A percentile compares a stretch with the other conserved stretches of the same genome.
Evolutionary conservation across 768 basidiomycete species (phyloP).

Genomic region (Boletellus ananiceps): DNA sequence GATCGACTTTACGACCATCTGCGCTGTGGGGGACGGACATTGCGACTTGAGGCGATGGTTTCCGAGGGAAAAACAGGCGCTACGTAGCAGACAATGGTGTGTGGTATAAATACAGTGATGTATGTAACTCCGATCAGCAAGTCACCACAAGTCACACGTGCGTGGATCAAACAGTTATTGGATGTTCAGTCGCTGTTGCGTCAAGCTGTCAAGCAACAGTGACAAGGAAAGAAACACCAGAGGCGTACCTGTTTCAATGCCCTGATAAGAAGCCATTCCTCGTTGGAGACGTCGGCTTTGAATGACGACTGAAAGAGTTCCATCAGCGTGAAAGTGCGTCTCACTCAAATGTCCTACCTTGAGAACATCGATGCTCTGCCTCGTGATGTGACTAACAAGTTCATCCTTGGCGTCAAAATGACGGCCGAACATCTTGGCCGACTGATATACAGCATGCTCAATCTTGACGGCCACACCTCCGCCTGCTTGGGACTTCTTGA

Average conservation of each 20-base stretch:
- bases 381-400: constrained; percentile 81
- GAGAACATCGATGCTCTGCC: constrained; percentile 91
- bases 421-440: constrained; percentile 91
- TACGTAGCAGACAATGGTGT: constrained; percentile 1
- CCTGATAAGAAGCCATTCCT: constrained; percentile 93
- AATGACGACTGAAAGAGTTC: constrained; percentile 59
- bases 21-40: constrained; percentile 23
- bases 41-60: background rate
- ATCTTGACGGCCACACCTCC: constrained; percentile 98
- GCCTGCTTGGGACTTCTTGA: constrained; percentile 93
- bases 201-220: background rate
- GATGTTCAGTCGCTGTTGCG: constrained; percentile 36
- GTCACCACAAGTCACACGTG: constrained; percentile 4
- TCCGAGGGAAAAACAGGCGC: background rate
- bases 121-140: constrained; percentile 21
- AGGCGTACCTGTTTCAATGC: constrained; percentile 65
- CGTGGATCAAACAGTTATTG: constrained; percentile 11
- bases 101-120: constrained; percentile 31
- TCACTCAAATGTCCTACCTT: constrained; percentile 52
- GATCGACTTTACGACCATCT: constrained; percentile 10
- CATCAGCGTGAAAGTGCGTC: constrained; percentile 6
- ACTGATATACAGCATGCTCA: constrained; percentile 94
- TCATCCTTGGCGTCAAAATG: constrained; percentile 98
- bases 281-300: constrained; percentile 81
- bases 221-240: background rate